A percentile compares a stretch with the other conserved stretches of the same genome.
These are phyloP conservation scores for Penicillium brevicompactum DNA, from an alignment of 2,329 filamentous ascomycete genomes.

Conservation along the genomic window DNA sequence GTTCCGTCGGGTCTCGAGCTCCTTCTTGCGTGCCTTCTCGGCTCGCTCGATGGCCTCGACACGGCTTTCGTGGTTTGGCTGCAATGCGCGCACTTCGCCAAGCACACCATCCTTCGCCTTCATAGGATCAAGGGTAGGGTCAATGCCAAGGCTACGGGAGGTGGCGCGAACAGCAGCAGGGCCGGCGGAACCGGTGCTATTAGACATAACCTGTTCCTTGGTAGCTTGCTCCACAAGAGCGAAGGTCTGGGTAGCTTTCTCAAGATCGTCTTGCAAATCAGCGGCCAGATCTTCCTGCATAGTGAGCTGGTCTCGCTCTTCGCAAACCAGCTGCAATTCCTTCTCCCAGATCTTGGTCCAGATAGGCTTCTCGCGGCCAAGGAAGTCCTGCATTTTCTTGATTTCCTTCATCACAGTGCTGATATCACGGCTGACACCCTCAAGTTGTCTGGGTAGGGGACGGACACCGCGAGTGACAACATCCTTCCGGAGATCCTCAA, in stretches of 20 bases:
- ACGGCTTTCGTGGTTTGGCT: slow-evolving; percentile 90
- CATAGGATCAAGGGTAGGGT: slow-evolving; percentile 66
- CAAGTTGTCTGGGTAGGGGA: slow-evolving; percentile 85
- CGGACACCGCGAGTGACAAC: slow-evolving; percentile 91
- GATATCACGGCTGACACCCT: slow-evolving; percentile 86
- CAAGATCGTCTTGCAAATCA: slow-evolving; percentile 89
- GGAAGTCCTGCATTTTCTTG: slow-evolving; percentile 90
- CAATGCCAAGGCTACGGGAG: slow-evolving; percentile 53
- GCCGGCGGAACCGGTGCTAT: slow-evolving; percentile 45
- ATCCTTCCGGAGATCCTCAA: slow-evolving; percentile 96
- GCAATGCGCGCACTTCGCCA: slow-evolving; percentile 87
- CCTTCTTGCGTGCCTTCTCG: slow-evolving; percentile 85
- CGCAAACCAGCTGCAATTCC: slow-evolving; percentile 92
- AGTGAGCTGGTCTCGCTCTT: slow-evolving; percentile 90
- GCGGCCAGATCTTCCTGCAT: slow-evolving; percentile 94
- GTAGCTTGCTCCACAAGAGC: slow-evolving; percentile 94
- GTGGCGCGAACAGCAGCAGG: slow-evolving; percentile 48
- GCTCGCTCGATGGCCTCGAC: slow-evolving; percentile 97
- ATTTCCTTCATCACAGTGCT: slow-evolving; percentile 78
- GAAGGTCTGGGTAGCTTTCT: slow-evolving; percentile 92
- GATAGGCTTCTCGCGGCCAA: slow-evolving; percentile 87
- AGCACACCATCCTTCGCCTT: slow-evolving; percentile 89
- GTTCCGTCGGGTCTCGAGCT: slow-evolving; percentile 73
- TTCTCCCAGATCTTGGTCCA: slow-evolving; percentile 99
- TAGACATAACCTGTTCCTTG: slow-evolving; percentile 88